These are phyloP conservation scores for Populus hybrid DNA, from an alignment of 441 rosid genomes.

Conservation along the genomic window DNA sequence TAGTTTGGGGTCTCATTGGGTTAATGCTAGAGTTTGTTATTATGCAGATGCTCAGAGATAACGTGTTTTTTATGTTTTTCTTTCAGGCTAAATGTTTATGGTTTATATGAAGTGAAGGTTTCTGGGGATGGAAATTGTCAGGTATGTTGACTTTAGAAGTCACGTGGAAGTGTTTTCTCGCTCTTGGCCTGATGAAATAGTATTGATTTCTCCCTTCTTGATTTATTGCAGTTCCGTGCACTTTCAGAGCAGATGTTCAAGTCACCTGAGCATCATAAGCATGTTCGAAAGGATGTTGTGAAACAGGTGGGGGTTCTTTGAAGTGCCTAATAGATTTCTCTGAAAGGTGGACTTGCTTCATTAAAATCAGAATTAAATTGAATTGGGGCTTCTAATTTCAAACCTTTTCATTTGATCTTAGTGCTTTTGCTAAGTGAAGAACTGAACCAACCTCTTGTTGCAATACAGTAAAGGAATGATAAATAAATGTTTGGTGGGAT, in stretches of 20 bases:
- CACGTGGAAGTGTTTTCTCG: conserved; percentile 7
- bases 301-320: conserved; percentile 60
- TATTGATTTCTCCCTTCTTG: conserved; percentile 2
- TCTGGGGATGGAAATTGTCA: conserved; percentile 98
- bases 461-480: not conserved
- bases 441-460: not conserved
- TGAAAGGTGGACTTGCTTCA: not conserved
- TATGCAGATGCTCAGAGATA: not conserved
- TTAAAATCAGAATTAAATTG: not conserved
- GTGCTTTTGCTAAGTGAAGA: not conserved
- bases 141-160: conserved; percentile 37
- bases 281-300: conserved; percentile 73
- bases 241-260: conserved; percentile 85
- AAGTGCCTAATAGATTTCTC: conserved; percentile 4
- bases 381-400: not conserved
- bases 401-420: not conserved
- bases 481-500: not conserved
- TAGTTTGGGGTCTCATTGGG: not conserved
- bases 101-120: conserved; percentile 81
- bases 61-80: conserved; percentile 9
- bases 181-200: not conserved
- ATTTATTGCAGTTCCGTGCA: conserved; percentile 78
- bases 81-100: conserved; percentile 70
- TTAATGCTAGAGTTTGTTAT: not conserved
- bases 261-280: conserved; percentile 90